These are phyloP conservation scores for Xylaria polymorpha DNA, from an alignment of 2,329 filamentous ascomycete genomes.

Conservation along the genomic window DNA sequence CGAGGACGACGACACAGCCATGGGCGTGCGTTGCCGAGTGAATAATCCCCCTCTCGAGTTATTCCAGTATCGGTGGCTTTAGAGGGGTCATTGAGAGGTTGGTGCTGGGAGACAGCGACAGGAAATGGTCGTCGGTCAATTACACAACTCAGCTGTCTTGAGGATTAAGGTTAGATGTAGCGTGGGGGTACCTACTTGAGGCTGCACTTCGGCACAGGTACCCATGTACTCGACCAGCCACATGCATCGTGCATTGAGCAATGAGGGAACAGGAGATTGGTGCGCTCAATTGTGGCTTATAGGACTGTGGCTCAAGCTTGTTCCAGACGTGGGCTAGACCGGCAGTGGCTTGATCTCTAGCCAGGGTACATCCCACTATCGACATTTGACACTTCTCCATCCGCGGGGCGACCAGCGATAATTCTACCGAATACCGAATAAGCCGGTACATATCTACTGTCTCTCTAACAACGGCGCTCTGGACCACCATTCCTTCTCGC, in stretches of 20 bases:
- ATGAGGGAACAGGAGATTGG: neutral
- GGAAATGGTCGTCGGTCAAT: neutral
- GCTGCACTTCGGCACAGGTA: too few species aligned
- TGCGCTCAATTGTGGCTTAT: slow-evolving; percentile 4
- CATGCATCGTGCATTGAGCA: too few species aligned
- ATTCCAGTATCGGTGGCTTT: slow-evolving; percentile 28
- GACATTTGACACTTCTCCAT: slow-evolving; percentile 6
- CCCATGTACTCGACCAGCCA: neutral
- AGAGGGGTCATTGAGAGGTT: slow-evolving; percentile 11
- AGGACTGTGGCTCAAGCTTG: neutral
- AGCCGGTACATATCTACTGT: neutral
- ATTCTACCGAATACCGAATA: neutral
- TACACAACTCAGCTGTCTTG: slow-evolving; percentile 3
- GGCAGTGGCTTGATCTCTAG: slow-evolving; percentile 15
- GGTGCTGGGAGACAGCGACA: slow-evolving; percentile 1
- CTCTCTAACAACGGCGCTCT: slow-evolving; percentile 11
- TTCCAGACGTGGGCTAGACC: neutral
- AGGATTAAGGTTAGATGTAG: neutral
- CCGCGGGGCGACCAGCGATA: neutral
- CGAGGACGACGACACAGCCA: slow-evolving; percentile 60
- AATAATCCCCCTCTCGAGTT: slow-evolving; percentile 20
- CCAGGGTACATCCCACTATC: slow-evolving; percentile 42
- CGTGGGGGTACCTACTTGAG: too few species aligned
- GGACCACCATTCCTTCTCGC: slow-evolving; percentile 15
- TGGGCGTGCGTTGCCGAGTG: slow-evolving; percentile 46